Base-by-base conservation (phyloP, 768 basidiomycete genomes). In the Suillus sp. region DNA sequence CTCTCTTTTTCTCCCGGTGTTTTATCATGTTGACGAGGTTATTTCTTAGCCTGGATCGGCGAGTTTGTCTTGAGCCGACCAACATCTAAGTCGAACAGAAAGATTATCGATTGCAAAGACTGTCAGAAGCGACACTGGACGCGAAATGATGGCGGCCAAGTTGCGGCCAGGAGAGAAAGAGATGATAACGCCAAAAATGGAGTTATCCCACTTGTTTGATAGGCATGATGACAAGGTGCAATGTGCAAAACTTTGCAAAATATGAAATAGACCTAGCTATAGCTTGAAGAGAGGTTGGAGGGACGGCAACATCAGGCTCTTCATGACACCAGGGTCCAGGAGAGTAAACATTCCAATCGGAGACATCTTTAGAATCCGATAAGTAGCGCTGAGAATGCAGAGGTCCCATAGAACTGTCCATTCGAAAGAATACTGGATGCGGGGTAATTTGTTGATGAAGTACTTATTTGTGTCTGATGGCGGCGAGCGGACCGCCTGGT, bases 391-490 rank as follows among this genome's bases (percentile, higher is more conserved):
- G 55, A 55, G 54, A 55, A 55, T 37, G n/a, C 32, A n/a, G 32
- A 14, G 11, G 6, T 25, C 34, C 34, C n/a, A n/a, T 38, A 27
- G 55, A 56, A 56, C 5, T 4, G 25, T 56, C 55, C 25, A 56
- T 38, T 50, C 55, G 55, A 56, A 56, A 38, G 55, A 37, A 22
- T 35, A 55, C 16, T 35, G 22, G 54, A 25, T 37, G 54, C 35
- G 35, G 54, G 54, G 54, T 35, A 54, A 35, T 53, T n/a, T n/a
- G n/a, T n/a, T n/a, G n/a, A n/a, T n/a, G n/a, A n/a, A n/a, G 10
- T 34, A 51, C 42, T 51, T 51, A 18, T 20, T 53, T 20, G 50
- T 51, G 42, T 54, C 32, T 54, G 54, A 55, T 37, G 43, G 54
- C 35, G 54, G 54, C 34, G n/a, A 22, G 10, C 54, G 54, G 53